Percentiles rank a stretch among this genome's conserved stretches.
phyloP scores from a whole-genome alignment of 805 yeast genomes.

The Tetrapisispora nanseiensis region DNA sequence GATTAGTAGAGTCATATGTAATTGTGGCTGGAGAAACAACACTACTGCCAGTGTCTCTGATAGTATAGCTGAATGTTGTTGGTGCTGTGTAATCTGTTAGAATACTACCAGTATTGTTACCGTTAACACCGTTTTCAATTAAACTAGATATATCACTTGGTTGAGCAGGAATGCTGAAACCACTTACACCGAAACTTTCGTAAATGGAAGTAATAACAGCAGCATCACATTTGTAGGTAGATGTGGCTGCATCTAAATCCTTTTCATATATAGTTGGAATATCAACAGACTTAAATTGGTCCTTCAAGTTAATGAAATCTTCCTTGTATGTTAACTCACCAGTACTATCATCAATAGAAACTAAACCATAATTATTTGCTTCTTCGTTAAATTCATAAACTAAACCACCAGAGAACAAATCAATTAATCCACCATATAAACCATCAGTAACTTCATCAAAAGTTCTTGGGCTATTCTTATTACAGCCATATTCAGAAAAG shows the following conservation, averaged over 20 bases:
- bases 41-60: constrained; percentile 30
- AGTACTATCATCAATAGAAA: constrained; percentile 39
- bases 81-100: constrained; percentile 32
- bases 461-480: constrained; percentile 63
- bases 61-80: constrained; percentile 33
- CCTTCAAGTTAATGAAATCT: constrained; percentile 45
- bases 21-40: constrained; percentile 28
- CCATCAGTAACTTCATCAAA: constrained; percentile 71
- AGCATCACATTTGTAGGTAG: constrained; percentile 34
- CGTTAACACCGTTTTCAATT: constrained; percentile 41
- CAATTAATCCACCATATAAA: constrained; percentile 54
- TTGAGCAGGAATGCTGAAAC: constrained; percentile 40
- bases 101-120: constrained; percentile 37
- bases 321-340: constrained; percentile 30
- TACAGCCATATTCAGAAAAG: constrained; percentile 80
- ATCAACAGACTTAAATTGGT: constrained; percentile 31
- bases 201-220: constrained; percentile 29
- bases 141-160: constrained; percentile 36
- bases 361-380: constrained; percentile 68
- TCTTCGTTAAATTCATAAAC: constrained; percentile 88
- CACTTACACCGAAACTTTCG: constrained; percentile 34
- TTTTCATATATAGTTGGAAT: constrained; percentile 32
- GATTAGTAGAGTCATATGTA: constrained; percentile 21
- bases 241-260: constrained; percentile 26
- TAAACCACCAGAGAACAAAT: constrained; percentile 76